Percentiles rank a stretch among this genome's conserved stretches.
Conservation (phyloP, 495 filamentous ascomycete genomes). For the Penicillium paradoxum region DNA sequence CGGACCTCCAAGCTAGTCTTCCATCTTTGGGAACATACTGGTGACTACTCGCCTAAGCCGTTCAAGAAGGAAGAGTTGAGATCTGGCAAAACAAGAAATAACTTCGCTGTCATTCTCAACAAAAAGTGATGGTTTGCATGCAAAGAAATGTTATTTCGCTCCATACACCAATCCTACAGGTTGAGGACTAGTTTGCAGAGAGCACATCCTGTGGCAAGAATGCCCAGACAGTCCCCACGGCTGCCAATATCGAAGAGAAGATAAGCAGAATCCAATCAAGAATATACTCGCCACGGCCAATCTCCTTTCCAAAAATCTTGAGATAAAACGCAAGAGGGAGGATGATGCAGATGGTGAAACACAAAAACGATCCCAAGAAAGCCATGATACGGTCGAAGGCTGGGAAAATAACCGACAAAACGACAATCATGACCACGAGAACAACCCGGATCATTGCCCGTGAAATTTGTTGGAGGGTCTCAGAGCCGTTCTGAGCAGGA, state of each 20-base stretch:
- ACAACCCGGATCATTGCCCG: conserved; percentile 57
- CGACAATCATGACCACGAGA: conserved; percentile 54
- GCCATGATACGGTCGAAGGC: conserved; percentile 92
- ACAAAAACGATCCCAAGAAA: conserved; percentile 83
- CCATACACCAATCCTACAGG: neutral
- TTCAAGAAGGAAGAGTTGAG: conserved; percentile 72
- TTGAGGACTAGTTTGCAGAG: conserved; percentile 17
- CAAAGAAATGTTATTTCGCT: neutral
- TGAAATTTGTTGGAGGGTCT: conserved; percentile 52
- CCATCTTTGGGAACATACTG: conserved; percentile 67
- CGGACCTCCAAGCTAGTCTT: conserved; percentile 79
- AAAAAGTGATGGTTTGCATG: conserved; percentile 15
- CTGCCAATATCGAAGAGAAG: conserved; percentile 61
- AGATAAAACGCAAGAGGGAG: conserved; percentile 85
- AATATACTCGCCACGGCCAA: conserved; percentile 58
- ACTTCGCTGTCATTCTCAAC: conserved; percentile 73
- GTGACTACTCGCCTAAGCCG: conserved; percentile 23
- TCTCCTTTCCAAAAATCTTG: conserved; percentile 82
- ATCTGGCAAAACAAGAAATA: conserved; percentile 71
- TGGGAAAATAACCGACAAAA: conserved; percentile 75
- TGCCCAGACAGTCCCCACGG: conserved; percentile 79
- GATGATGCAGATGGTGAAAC: conserved; percentile 92
- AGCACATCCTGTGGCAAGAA: conserved; percentile 70
- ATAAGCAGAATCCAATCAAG: conserved; percentile 67
- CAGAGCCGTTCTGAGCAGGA: conserved; percentile 48